Evolutionary conservation across 805 yeast species (phyloP).

Genomic region (Tetrapisispora namnaoensis): DNA sequence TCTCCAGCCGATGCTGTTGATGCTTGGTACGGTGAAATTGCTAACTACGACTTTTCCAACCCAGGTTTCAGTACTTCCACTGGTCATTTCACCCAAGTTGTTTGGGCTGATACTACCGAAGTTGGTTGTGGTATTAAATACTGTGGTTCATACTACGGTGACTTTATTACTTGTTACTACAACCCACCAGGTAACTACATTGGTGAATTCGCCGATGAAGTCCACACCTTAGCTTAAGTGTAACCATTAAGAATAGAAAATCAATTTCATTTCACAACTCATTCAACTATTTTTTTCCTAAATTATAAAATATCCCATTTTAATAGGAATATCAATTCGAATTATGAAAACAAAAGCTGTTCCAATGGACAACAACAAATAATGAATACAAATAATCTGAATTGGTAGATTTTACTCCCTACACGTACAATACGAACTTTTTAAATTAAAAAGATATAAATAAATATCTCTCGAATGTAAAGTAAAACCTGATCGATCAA

Average conservation of each 20-base stretch:
- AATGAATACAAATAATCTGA: not conserved
- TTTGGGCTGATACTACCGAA: slow-evolving; percentile 53
- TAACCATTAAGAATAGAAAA: not conserved
- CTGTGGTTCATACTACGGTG: slow-evolving; percentile 44
- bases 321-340: not conserved
- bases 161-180: slow-evolving; percentile 68
- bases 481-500: not conserved
- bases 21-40: slow-evolving; percentile 67
- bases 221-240: slow-evolving; percentile 8
- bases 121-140: slow-evolving; percentile 64
- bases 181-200: slow-evolving; percentile 62
- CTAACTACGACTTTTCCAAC: slow-evolving; percentile 43
- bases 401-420: not conserved
- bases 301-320: not conserved
- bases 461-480: not conserved
- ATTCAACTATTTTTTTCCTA: not conserved
- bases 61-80: slow-evolving; percentile 34
- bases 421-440: not conserved
- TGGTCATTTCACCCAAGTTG: slow-evolving; percentile 70
- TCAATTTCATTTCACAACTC: not conserved
- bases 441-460: not conserved
- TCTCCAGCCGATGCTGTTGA: slow-evolving; percentile 38
- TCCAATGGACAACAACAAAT: not conserved
- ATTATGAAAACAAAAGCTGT: not conserved
- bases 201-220: slow-evolving; percentile 39